Conservation (phyloP, 2,329 filamentous ascomycete genomes). For the Fusarium denticulatum region DNA sequence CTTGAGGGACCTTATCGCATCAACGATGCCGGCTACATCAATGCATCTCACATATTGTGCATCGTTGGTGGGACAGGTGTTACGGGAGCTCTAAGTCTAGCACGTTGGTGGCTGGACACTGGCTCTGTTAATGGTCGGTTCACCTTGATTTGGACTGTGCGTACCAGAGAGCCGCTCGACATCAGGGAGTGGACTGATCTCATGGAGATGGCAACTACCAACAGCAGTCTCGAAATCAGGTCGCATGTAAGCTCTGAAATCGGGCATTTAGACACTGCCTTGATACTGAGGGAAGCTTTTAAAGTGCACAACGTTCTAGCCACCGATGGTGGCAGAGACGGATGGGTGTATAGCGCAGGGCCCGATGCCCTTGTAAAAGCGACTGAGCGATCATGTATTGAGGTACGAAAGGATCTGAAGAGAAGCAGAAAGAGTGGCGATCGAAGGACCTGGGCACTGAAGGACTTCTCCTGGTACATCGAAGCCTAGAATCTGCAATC, state of each 20-base stretch:
- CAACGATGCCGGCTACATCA: not conserved
- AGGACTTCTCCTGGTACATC: not conserved
- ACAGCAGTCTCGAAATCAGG: not conserved
- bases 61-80: not conserved
- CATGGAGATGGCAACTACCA: rapidly evolving
- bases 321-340: too few relatives aligned
- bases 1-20: not conserved
- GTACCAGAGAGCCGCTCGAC: not conserved
- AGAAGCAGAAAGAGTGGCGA: not conserved
- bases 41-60: not conserved
- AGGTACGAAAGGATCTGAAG: not conserved
- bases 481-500: not conserved
- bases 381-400: not conserved
- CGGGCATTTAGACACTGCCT: not conserved
- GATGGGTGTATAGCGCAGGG: not conserved
- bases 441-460: not conserved
- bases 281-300: not conserved
- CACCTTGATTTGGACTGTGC: not conserved
- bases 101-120: not conserved
- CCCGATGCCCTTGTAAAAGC: not conserved
- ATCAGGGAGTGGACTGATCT: not conserved
- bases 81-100: not conserved
- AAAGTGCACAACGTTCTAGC: too few relatives aligned
- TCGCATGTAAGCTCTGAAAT: not conserved
- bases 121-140: not conserved